Percentiles rank a stretch among this genome's conserved stretches.
phyloP scores from a whole-genome alignment of 164 flowering plant species.

The Kingdonia uniflora region DNA sequence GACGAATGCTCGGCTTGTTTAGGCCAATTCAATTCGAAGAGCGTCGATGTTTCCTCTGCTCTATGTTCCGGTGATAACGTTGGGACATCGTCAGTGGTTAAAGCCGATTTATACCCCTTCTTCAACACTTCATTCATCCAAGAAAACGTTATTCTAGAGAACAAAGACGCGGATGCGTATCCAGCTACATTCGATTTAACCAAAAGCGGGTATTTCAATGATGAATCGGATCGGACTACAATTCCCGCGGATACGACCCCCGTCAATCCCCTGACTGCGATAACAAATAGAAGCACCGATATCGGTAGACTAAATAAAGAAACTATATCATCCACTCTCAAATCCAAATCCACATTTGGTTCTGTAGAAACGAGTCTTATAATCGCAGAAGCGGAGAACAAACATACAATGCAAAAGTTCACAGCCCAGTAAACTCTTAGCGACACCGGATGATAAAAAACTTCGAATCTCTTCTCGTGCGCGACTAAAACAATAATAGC shows the following conservation, averaged over 20 bases:
- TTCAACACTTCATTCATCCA: constrained; percentile 85
- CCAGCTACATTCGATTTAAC: constrained; percentile 31
- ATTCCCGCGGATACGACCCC: no score
- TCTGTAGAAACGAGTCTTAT: constrained; percentile 24
- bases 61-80: constrained; percentile 60
- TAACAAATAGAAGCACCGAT: constrained; percentile 31
- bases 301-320: constrained; percentile 35
- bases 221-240: constrained; percentile 13
- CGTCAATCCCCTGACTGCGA: constrained; percentile 57
- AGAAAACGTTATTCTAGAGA: constrained; percentile 59
- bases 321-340: constrained; percentile 46
- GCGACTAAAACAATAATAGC: constrained; percentile 34
- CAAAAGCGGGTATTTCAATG: constrained; percentile 29
- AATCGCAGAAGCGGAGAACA: constrained; percentile 44
- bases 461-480: constrained; percentile 69
- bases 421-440: constrained; percentile 64
- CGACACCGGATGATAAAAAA: constrained; percentile 47
- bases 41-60: constrained; percentile 57
- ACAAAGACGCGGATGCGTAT: constrained; percentile 53
- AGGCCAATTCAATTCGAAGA: constrained; percentile 74
- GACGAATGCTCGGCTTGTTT: constrained; percentile 41
- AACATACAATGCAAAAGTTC: constrained; percentile 23
- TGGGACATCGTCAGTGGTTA: constrained; percentile 66
- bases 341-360: constrained; percentile 9
- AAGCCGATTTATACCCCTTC: constrained; percentile 64